Base-by-base conservation (phyloP, 1,284 basidiomycete genomes). In the Prillingera fragicola region DNA sequence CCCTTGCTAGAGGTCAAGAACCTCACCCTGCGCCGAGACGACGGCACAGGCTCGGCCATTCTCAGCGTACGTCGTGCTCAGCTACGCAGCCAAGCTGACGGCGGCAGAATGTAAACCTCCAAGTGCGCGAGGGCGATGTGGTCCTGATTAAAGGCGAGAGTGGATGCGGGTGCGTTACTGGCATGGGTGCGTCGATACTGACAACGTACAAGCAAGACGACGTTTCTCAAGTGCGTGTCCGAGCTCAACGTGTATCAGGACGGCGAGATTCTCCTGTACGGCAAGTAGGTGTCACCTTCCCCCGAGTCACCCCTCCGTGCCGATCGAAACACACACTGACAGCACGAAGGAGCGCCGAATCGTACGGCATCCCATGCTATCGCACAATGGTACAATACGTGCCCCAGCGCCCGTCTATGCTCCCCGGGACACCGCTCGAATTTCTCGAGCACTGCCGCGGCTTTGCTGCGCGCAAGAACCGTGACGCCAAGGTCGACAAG, bases 351-450 rank as follows among this genome's bases (percentile, higher is more conserved):
- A 15, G 17, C 38, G 8, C 22, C 38, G 4, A 29, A 3, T 31
- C 29, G 6, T 52, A 52, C 85, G 86, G 84, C 12, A 78, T 88
- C 27, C 84, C 87, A 4, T 67, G 65, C 21, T 91, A 80, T 70
- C 80, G 88, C 41, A 86, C 83, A 1, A 78, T 77, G 47, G 81
- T 90, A 3, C 77, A 82, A 53, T 91, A 91, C 62, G 81, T 90
- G 32, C 87, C 87, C 0, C 88, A 91, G 67, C 76, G 88, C 17
- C 83, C 87, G 0, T 84, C 86, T 0, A 73, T 90, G 13, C 78
- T 90, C n/a, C 80, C 86, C 1, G 83, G 83, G 5, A 83, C 84
- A 5, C 87, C 87, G 2, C 74, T 77, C 25, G 80, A 84, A 47
- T 86, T 89, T 55, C 71, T 89, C 41, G 60, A 69, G 4, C 74